Base-by-base conservation (phyloP, 2,329 filamentous ascomycete species). In the Trichoderma polysporum region DNA sequence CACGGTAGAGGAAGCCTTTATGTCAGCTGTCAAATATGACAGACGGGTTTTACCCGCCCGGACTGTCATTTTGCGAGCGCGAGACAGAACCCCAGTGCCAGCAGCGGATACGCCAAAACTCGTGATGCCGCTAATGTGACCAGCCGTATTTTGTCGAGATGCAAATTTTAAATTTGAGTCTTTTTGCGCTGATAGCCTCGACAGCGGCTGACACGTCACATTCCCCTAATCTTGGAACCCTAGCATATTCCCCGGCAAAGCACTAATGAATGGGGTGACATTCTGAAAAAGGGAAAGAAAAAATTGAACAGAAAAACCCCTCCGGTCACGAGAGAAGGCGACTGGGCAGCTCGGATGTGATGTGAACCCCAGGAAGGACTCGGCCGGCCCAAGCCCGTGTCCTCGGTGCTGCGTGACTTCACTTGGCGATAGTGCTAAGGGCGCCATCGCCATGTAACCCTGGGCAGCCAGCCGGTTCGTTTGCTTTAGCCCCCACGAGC, bases 341-440 rank as follows among this genome's bases (percentile, higher is more conserved):
- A 15, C 41, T 59, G 63, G 54, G 35, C 22, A 57, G 63, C 33
- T 52, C 41, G 45, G 63, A 49, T 60, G 61, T 25, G 49, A 68
- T 59, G 49, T 29, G 59, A 58, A 58, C 54, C 63, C 60, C 66
- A 66, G 68, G 57, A 69, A 68, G 70, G 73, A 70, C 63, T 70
- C 69, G 56, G 66, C 65, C 61, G 72, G 70, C 74, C 75, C 75
- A 70, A 74, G 71, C 68, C 75, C 75, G 73, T 72, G 75, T 76
- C 72, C 67, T 74, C 72, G 74, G 75, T 68, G 67, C 70, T 33
- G 66, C 66, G 52, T 52, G 60, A 56, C 37, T 54, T 27, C 17
- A 29, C 47, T 68, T 60, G 62, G 53, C 54, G 57, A 60, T 45
- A 25, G 45, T 54, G 29, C 58, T 64, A 64, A 47, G 29, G 47